These are phyloP conservation scores for Mortierella sp. DNA, from an alignment of 371 early-diverging fungal species.

Conservation along the genomic window DNA sequence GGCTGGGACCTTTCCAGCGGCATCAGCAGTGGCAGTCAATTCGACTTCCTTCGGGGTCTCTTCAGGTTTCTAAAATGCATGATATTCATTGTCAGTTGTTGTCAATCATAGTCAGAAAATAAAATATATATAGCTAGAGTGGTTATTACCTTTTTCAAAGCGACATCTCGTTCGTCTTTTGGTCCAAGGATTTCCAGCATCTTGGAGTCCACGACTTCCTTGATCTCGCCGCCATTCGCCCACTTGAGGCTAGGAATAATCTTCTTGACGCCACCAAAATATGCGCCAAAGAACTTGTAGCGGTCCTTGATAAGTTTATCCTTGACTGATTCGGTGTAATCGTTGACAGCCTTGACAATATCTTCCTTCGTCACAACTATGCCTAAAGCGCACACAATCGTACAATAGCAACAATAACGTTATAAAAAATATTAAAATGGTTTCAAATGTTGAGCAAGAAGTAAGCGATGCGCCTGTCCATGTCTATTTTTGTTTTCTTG, in stretches of 20 bases:
- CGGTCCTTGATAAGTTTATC: conserved; percentile 84
- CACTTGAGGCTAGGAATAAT: conserved; percentile 79
- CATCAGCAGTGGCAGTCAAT: too few relatives aligned
- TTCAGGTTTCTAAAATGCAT: conserved; percentile 50
- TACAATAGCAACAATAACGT: too few relatives aligned
- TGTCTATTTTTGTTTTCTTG: neutral
- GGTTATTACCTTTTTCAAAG: conserved; percentile 65
- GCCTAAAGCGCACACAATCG: conserved; percentile 58
- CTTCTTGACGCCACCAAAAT: conserved; percentile 81
- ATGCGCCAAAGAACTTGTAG: conserved; percentile 82
- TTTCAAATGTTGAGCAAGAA: too few relatives aligned
- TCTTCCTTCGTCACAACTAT: conserved; percentile 82
- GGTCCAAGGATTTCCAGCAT: conserved; percentile 88
- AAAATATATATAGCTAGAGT: conserved; percentile 42
- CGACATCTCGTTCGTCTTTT: conserved; percentile 94
- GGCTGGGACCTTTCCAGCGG: conserved; percentile 45
- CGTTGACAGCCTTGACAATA: conserved; percentile 66
- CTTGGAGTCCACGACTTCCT: conserved; percentile 89
- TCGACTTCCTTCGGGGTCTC: conserved; percentile 40
- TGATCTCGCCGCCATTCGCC: conserved; percentile 91
- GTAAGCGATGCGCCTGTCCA: neutral
- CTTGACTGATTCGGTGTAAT: conserved; percentile 72
- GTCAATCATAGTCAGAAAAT: neutral
- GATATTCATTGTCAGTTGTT: neutral
- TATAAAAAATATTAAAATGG: too few relatives aligned